Evolutionary conservation across 1,139 yeast species (phyloP), one percentile per base, ranked within the genome.

Genomic region (Diutina catenulata): DNA sequence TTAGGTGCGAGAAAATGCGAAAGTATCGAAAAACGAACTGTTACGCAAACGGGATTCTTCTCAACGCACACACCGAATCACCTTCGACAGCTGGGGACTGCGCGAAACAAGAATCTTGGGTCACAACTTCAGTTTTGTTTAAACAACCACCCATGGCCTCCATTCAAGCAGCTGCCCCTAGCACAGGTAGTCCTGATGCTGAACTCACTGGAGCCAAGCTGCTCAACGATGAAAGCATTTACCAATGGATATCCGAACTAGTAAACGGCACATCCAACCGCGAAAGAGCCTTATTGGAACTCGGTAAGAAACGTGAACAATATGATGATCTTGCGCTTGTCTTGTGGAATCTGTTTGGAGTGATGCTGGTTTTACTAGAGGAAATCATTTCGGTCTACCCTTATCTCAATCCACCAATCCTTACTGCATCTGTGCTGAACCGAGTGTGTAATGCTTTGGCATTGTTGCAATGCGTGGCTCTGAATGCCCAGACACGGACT

Each of bases 401-500:
- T 14, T 70, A 80, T 52, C 65, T 91, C 43, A 80, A 83, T 36
- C 96, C 97, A 11, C 95, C 95, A 25, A 77, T 74, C 37, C 68
- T 91, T 43, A 79, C 91, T 3, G 86, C 94, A 10, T 74, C 86
- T 9, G 80, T 87, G n/a, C 80, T 94, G 3, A 91, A 88, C 55
- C 68, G 97, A 38, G 97, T 91, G 9, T 91, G 98, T 58, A 91
- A 91, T 59, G 97, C 97, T 1, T 65, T 91, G 49, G 97, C 96
- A 6, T 68, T 91, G 39, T 68, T 91, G 47, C 98, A 91, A 57
- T 91, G 98, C 60, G 95, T 91, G 38, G 98, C 98, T 2, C 83
- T 95, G 1, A 95, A 91, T 53, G 79, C 80, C 33, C 94, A 84
- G 47, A 91, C 97, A 0, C 75, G 95, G 52, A 78, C 77, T 21